Evolutionary conservation across 208 protist species (phyloP), one percentile per base, ranked within the genome.

Genomic region (Crithidia expoeki): DNA sequence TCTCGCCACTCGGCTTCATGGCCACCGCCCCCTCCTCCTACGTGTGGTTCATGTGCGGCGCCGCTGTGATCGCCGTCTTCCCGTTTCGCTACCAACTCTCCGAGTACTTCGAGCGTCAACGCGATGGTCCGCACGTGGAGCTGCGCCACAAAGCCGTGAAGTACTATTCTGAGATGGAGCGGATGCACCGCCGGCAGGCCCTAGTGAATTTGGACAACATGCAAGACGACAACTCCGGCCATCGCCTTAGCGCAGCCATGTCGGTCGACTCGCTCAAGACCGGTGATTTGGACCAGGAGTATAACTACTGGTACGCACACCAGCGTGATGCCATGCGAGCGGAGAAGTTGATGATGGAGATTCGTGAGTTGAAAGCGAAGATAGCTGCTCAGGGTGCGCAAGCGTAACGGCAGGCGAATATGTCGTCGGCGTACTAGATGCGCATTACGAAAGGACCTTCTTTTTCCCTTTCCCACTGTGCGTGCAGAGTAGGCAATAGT

Each of bases 151-250:
- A 84, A 56, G 89, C 92, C 1, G 85, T 95, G 19, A 77, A 90
- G 66, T 95, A 94, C 72, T 96, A 96, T 79, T 80, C 89, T 14
- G 88, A 94, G 71, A 86, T 96, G 36, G 92, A 94, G 61, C 85
- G 84, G 11, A 94, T 92, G 87, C 90, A 96, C 72, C 85, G 89
- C 11, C 87, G 92, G 2, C 89, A 96, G 76, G 88, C 86, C 25
- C 36, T 90, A 32, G 71, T 92, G 60, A 96, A 94, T 67, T 70
- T 84, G 57, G 69, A 87, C 21, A 93, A 72, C 67, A 66, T 92
- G 21, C 78, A 92, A 63, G 83, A 95, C 7, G 92, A 96, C 65
- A 90, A 93, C 56, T 67, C 64, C 7, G 34, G 61, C 21, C 81
- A 87, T 64, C 88, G 88, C 47, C 68, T 84, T 30, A 75, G 74